Percentiles rank a stretch among this genome's conserved stretches.
phyloP scores from a whole-genome alignment of 768 basidiomycete genomes.

The Fomitopsis serialis region DNA sequence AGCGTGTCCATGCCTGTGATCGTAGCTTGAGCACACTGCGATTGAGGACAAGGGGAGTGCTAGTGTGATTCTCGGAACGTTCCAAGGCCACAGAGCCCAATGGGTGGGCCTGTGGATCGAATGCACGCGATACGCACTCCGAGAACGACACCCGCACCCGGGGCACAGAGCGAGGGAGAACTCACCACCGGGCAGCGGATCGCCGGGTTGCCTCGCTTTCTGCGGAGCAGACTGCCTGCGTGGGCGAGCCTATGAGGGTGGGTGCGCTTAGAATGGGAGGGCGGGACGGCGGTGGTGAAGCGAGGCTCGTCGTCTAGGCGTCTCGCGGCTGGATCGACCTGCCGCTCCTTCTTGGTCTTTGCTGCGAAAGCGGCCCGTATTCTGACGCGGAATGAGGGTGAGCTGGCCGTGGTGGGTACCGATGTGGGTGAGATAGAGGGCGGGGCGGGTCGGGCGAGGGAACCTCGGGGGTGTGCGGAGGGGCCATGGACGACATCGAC shows the following conservation, averaged over 20 bases:
- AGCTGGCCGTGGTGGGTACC: slow-evolving; percentile 49
- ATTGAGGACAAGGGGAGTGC: too few species aligned
- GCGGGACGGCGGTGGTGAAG: slow-evolving; percentile 18
- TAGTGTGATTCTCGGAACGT: too few species aligned
- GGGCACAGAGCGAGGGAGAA: too few species aligned
- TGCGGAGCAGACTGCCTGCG: slow-evolving; percentile 12
- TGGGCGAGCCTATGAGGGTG: slow-evolving; percentile 8
- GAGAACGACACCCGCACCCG: too few species aligned
- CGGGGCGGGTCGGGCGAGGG: slow-evolving; percentile 20
- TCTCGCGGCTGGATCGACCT: slow-evolving; percentile 1
- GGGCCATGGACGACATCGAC: not conserved
- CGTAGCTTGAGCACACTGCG: too few species aligned
- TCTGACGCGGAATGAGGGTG: slow-evolving; percentile 46
- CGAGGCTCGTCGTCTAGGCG: slow-evolving; percentile 22
- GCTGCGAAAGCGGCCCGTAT: slow-evolving; percentile 42
- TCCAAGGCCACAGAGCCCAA: too few species aligned
- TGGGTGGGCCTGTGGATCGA: too few species aligned
- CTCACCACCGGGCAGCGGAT: slow-evolving; percentile 11
- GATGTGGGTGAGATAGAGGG: slow-evolving; percentile 56
- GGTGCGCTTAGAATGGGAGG: slow-evolving; percentile 12
- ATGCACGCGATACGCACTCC: too few species aligned
- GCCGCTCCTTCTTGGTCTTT: slow-evolving; percentile 28
- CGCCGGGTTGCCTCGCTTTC: not conserved
- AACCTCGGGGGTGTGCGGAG: not conserved
- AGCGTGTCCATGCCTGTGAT: slow-evolving; percentile 13